Conservation (phyloP, 805 yeast species). For the Grigorovia yakushimaensis region DNA sequence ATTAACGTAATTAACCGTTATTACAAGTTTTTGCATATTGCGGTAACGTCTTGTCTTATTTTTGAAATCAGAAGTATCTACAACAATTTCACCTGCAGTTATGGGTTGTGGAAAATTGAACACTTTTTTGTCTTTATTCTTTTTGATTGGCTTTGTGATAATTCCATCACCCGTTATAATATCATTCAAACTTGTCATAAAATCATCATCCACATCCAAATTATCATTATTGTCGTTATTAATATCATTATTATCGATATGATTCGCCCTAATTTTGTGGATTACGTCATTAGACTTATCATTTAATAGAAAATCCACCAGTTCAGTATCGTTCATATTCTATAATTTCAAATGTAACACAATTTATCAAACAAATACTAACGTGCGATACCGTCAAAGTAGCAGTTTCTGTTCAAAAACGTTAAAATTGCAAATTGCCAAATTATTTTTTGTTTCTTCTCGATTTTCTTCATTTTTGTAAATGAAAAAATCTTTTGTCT, state of each 20-base stretch:
- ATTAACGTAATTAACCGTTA: not conserved
- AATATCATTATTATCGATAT: not conserved
- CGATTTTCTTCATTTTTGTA: too few relatives aligned
- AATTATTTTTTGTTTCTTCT: too few relatives aligned
- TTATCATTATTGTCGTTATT: not conserved
- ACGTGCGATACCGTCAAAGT: not conserved
- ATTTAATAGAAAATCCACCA: slow-evolving; percentile 13
- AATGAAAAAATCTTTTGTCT: too few relatives aligned
- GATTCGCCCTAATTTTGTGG: not conserved
- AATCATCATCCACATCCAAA: not conserved
- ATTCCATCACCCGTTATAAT: not conserved
- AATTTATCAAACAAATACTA: not conserved
- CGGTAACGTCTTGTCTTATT: not conserved
- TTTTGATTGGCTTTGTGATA: not conserved
- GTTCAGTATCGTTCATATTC: slow-evolving; percentile 11
- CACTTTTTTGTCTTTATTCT: not conserved
- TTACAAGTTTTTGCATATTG: not conserved
- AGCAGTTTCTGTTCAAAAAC: too few relatives aligned
- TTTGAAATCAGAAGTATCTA: not conserved
- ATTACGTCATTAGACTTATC: slow-evolving; percentile 4
- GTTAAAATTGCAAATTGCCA: too few relatives aligned
- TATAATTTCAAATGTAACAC: not conserved
- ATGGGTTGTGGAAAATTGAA: too few relatives aligned
- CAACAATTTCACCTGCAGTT: not conserved
- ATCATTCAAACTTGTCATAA: not conserved